phyloP scores from a whole-genome alignment of 106 monocot genomes.

The Chionographis japonica region DNA sequence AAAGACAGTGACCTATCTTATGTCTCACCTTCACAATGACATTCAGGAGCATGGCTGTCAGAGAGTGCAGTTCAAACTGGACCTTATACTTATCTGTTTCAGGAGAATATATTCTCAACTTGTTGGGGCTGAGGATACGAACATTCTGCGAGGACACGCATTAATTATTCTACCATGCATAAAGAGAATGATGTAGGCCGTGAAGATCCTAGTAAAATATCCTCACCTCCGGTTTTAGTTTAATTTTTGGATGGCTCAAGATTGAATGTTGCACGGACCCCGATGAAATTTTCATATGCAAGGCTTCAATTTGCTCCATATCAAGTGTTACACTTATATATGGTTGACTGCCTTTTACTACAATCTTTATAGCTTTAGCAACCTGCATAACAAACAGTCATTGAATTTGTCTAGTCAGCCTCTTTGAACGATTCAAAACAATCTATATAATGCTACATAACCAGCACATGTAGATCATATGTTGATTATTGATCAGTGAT shows the following conservation, averaged over 20 bases:
- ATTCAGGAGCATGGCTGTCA: conserved; percentile 64
- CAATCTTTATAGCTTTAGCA: conserved; percentile 54
- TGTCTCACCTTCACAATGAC: conserved; percentile 81
- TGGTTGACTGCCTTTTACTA: conserved; percentile 57
- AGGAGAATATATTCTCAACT: conserved; percentile 65
- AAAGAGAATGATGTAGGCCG: not conserved
- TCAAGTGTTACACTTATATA: conserved; percentile 65
- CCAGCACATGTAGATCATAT: too few relatives aligned
- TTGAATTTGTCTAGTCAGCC: not conserved
- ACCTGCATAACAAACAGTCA: conserved; percentile 39
- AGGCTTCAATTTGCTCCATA: conserved; percentile 42
- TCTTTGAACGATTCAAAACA: too few relatives aligned
- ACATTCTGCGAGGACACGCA: conserved; percentile 49
- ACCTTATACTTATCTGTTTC: conserved; percentile 34
- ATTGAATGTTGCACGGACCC: conserved; percentile 67
- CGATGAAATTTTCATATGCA: conserved; percentile 65
- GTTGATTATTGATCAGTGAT: too few relatives aligned
- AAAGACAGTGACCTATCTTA: not conserved
- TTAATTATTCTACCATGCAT: not conserved
- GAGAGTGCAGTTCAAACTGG: conserved; percentile 46
- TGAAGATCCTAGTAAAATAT: not conserved
- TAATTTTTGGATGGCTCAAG: conserved; percentile 64
- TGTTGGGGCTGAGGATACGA: conserved; percentile 19
- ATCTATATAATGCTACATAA: too few relatives aligned
- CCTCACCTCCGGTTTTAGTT: conserved; percentile 69